Base-by-base conservation (phyloP, 2,329 filamentous ascomycete species). In the Neonectria punicea region DNA sequence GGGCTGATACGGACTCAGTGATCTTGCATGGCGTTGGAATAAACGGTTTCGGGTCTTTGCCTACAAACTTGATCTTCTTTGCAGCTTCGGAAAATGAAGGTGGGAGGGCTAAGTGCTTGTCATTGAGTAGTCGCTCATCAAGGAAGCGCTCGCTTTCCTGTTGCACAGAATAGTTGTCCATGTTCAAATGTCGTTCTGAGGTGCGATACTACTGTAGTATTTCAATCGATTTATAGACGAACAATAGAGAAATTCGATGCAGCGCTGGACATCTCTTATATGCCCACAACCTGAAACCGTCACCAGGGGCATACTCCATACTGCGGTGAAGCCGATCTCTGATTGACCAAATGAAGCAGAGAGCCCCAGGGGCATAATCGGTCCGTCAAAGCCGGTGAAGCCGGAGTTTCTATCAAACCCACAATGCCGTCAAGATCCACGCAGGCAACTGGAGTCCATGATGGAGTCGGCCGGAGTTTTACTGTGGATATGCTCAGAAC, bases 1-100 rank as follows among this genome's bases (percentile, higher is more conserved):
- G 30, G 3, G 62, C 50, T 16, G 65, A 54, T 2, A 6, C 13
- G 2, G 65, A 67, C 49, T 67, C 65, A 11, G 65, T 67, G 5
- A 67, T 65, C 46, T 66, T 67, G 53, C 47, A 62, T 5, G 65
- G 65, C 28, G 65, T 67, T 3, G 53, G 65, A 11, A 67, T 44
- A 39, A 67, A 67, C 7, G 65, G 65, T n/a, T 55, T 57, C 4
- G 57, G 7, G 14, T 67, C 61, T 2, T 34, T 11, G 11, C 65
- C 61, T 11, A 58, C 46, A 51, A 67, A 65, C 32, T 44, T 61
- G 32, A 67, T 28, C 30, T 58, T 67, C 49, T 65, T 53, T 1
- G 65, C 58, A 3, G 53, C 53, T 34, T 61, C 53, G 2, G 18
- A 9, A 14, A 67, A 65, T 2, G 61, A 65, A 10, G 20, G 3